phyloP scores from a whole-genome alignment of 2,329 filamentous ascomycete genomes.

The Fusarium tanahbumbuense region DNA sequence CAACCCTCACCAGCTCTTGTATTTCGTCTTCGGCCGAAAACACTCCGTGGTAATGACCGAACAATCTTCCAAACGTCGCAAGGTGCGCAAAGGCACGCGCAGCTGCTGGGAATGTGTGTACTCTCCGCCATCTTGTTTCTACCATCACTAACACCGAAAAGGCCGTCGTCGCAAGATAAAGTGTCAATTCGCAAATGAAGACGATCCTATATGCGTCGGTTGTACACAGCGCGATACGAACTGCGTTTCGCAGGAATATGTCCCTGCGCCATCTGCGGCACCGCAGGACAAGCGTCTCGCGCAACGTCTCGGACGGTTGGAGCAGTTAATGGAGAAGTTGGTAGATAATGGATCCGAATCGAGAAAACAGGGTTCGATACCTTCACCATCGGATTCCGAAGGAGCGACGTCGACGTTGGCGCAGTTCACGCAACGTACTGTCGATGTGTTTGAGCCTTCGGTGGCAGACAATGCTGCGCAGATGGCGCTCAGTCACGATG shows the following conservation, averaged over 20 bases:
- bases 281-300: slow-evolving; percentile 54
- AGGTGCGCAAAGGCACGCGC: slow-evolving; percentile 66
- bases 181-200: slow-evolving; percentile 59
- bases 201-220: slow-evolving; percentile 58
- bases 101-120: slow-evolving; percentile 70
- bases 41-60: slow-evolving; percentile 27
- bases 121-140: neutral
- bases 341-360: slow-evolving; percentile 49
- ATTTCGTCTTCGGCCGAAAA: slow-evolving; percentile 41
- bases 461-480: slow-evolving; percentile 37
- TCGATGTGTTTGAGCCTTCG: slow-evolving; percentile 38
- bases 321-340: slow-evolving; percentile 60
- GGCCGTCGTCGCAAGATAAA: slow-evolving; percentile 62
- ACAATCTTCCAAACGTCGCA: slow-evolving; percentile 46
- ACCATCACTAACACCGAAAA: slow-evolving; percentile 17
- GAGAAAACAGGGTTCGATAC: slow-evolving; percentile 16
- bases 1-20: neutral
- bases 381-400: slow-evolving; percentile 35
- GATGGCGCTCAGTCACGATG: slow-evolving; percentile 22
- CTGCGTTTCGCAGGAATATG: slow-evolving; percentile 62
- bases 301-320: slow-evolving; percentile 59
- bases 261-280: slow-evolving; percentile 49
- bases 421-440: slow-evolving; percentile 43
- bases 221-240: slow-evolving; percentile 57
- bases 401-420: neutral